phyloP scores from a whole-genome alignment of 73 alveolate species.

The Blepharisma stoltei region DNA sequence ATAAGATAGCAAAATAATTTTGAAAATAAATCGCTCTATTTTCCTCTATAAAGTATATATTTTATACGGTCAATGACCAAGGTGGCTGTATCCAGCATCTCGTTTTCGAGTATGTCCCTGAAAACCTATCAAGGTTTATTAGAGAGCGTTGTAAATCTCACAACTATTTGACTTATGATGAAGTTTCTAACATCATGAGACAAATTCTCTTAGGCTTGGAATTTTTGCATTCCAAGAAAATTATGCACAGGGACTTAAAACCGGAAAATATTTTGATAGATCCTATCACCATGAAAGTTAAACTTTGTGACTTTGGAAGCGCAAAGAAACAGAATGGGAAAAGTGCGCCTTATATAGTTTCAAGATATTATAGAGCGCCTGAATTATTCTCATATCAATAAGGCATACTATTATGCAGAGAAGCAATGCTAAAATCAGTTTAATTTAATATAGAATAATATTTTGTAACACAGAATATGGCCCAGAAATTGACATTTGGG shows the following conservation, averaged over 20 bases:
- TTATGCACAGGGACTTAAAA: slow-evolving; percentile 28
- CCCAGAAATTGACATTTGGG: slow-evolving; percentile 80
- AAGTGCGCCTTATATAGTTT: slow-evolving; percentile 82
- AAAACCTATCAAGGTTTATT: slow-evolving; percentile 17
- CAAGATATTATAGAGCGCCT: slow-evolving; percentile 85
- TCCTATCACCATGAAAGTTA: not conserved
- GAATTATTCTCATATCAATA: no score
- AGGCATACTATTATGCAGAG: no score
- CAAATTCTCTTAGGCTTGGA: slow-evolving; percentile 26
- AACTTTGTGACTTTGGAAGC: slow-evolving; percentile 78
- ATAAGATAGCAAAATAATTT: no score
- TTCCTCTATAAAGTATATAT: no score
- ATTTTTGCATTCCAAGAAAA: slow-evolving; percentile 7
- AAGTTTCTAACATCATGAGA: not conserved
- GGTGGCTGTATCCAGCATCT: slow-evolving; percentile 16
- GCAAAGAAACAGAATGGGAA: slow-evolving; percentile 42
- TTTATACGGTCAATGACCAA: not conserved
- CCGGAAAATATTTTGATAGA: slow-evolving; percentile 26
- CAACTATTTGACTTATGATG: not conserved
- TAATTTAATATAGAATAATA: no score
- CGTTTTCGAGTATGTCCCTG: slow-evolving; percentile 21
- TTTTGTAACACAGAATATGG: slow-evolving; percentile 62
- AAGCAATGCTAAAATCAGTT: no score
- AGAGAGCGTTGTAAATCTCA: not conserved
- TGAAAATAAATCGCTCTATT: no score